Evolutionary conservation across 345 rosid genomes (phyloP), one percentile per base, ranked within the genome.

Genomic region (Geranium brycei): DNA sequence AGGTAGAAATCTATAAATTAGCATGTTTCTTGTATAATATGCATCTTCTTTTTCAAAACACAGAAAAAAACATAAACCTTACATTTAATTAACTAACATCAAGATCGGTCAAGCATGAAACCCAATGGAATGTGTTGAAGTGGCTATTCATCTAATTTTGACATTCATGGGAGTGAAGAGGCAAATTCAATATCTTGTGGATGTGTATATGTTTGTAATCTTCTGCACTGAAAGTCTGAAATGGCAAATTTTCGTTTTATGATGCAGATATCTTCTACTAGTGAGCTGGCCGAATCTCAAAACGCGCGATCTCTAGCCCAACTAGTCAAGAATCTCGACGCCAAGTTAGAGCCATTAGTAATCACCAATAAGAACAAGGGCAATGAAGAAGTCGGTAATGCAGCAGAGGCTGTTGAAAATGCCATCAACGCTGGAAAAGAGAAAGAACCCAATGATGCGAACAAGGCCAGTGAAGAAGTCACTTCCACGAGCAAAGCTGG

Each of bases 271-370:
- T 69, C 77, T 64, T 81, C 69, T 64, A 31, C 83, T 31, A 71
- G 68, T 23, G 65, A 71, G 69, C 68, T 87, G 32, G 76, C 72
- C 19, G 77, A 55, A 62, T 79, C 84, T 31, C 64, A 72, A 57
- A 82, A 85, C 68, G 79, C 79, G 58, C 85, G 91, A 69, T 66
- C 89, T 53, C 64, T 91, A 38, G 78, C 82, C 14, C 63, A 61
- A 19, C 78, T 68, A 16, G 77, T 89, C 63, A 91, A 82, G 81
- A 82, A 83, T 69, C 68, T 79, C 65, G 98, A 88, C 65, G 83
- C 83, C 68, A 79, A 78, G 79, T 80, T 87, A 66, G 87, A 82
- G 66, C 84, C 88, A 31, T 38, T 83, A 59, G 75, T 73, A 68
- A 71, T 73, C 72, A 73, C 13, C 53, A 11, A 8, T 47, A 13